Evolutionary conservation across 108 stramenopile species (phyloP).

Genomic region (Mediolabrus comicus): DNA sequence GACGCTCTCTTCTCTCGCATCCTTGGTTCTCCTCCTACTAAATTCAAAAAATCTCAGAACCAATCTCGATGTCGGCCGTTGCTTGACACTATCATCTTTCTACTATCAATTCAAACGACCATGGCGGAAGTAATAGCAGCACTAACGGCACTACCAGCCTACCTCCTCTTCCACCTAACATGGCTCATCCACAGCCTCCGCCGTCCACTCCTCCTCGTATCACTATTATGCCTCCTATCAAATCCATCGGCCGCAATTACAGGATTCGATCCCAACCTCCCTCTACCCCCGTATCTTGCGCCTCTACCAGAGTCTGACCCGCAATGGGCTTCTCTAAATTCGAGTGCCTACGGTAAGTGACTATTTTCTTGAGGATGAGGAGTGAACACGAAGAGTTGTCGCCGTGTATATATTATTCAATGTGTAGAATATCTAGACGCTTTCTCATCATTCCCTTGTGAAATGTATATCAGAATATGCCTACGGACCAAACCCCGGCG

Average conservation of each 20-base stretch:
- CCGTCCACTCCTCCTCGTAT: conserved; percentile 63
- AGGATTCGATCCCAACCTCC: conserved; percentile 26
- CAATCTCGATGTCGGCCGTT: too few species aligned
- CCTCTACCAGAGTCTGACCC: neutral
- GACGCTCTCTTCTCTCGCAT: too few species aligned
- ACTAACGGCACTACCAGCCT: conserved; percentile 45
- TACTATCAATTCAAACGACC: too few species aligned
- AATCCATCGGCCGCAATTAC: conserved; percentile 60
- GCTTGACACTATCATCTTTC: too few species aligned
- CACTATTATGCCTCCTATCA: conserved; percentile 51
- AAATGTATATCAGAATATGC: neutral
- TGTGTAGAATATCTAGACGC: too few species aligned
- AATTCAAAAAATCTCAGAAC: too few species aligned
- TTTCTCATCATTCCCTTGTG: too few species aligned
- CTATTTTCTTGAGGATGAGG: too few species aligned
- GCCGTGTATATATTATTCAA: too few species aligned
- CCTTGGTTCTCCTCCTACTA: too few species aligned
- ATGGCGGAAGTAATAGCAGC: conserved; percentile 34
- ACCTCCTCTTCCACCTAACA: conserved; percentile 45
- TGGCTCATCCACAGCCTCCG: conserved; percentile 56
- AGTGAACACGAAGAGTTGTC: too few species aligned
- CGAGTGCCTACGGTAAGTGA: neutral
- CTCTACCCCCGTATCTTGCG: neutral
- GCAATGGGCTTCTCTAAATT: neutral
- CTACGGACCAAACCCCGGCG: neutral